These are phyloP conservation scores for Millerozyma miso DNA, from an alignment of 805 yeast species.

Conservation along the genomic window DNA sequence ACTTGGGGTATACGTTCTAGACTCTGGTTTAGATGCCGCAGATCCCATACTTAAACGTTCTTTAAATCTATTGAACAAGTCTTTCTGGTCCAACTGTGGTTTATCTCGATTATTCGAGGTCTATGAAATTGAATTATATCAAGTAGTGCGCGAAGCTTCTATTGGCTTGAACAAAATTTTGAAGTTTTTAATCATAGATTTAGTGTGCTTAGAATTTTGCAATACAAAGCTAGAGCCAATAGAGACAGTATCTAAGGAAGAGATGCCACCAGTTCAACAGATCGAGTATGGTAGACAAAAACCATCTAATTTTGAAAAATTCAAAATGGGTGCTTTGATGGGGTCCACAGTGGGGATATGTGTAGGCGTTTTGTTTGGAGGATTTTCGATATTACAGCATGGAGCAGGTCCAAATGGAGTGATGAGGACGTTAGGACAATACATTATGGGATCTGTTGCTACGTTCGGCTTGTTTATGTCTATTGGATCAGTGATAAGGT, in stretches of 20 bases:
- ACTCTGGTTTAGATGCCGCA: constrained; percentile 56
- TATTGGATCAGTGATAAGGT: constrained; percentile 87
- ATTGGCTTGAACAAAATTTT: background rate
- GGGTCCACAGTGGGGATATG: constrained; percentile 91
- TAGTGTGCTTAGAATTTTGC: background rate
- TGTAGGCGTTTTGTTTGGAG: constrained; percentile 92
- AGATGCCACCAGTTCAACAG: constrained; percentile 68
- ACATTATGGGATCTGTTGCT: constrained; percentile 93
- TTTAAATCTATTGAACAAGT: background rate
- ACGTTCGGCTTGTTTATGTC: constrained; percentile 97
- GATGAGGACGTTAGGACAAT: constrained; percentile 94
- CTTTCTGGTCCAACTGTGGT: background rate
- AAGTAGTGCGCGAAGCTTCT: background rate
- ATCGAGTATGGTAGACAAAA: constrained; percentile 50
- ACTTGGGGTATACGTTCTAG: constrained; percentile 61
- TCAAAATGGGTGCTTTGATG: constrained; percentile 98
- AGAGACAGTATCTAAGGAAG: background rate
- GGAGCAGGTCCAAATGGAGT: constrained; percentile 99
- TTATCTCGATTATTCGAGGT: background rate
- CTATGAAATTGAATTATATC: background rate
- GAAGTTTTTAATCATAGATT: background rate
- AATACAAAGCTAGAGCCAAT: constrained; percentile 1
- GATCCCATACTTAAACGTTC: constrained; percentile 47
- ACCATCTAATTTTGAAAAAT: constrained; percentile 90
- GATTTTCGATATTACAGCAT: constrained; percentile 80